Conservation (phyloP, 23 red algal species). For the Gracilaria vermiculophylla region DNA sequence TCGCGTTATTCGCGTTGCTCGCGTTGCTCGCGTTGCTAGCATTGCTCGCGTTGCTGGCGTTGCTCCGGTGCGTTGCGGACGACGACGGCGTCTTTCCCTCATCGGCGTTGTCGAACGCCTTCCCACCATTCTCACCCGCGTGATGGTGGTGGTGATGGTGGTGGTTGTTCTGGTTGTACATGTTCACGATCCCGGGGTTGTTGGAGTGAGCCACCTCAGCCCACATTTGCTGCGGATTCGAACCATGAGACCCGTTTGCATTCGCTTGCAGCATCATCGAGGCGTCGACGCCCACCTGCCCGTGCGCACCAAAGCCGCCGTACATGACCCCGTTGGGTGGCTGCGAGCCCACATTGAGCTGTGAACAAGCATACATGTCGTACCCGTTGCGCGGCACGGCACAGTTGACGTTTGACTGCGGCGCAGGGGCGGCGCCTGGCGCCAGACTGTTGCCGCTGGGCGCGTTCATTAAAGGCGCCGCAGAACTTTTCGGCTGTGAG, state of each 20-base stretch:
- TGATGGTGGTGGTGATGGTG: slow-evolving; percentile 33
- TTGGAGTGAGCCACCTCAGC: slow-evolving; percentile 29
- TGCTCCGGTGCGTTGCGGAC: background rate
- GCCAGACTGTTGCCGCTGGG: background rate
- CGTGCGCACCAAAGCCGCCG: slow-evolving; percentile 29
- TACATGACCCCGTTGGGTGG: slow-evolving; percentile 3
- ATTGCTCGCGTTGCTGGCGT: background rate
- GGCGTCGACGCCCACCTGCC: background rate
- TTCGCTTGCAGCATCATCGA: background rate
- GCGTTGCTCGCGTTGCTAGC: background rate
- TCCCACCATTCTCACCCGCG: background rate
- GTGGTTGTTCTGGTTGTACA: slow-evolving; percentile 43
- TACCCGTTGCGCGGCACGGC: background rate
- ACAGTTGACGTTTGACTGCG: background rate
- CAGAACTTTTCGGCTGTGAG: background rate
- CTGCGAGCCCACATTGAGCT: background rate
- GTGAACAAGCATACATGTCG: background rate
- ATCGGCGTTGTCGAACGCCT: background rate
- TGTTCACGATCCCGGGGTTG: slow-evolving; percentile 16
- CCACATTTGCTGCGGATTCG: slow-evolving; percentile 1
- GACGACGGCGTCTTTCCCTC: background rate
- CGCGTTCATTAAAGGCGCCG: background rate
- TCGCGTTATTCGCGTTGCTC: background rate
- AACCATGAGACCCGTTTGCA: background rate
- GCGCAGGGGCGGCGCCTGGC: background rate